Evolutionary conservation across 148 eudicot genomes (phyloP), one percentile per base, ranked within the genome.

Genomic region (Silene latifolia): DNA sequence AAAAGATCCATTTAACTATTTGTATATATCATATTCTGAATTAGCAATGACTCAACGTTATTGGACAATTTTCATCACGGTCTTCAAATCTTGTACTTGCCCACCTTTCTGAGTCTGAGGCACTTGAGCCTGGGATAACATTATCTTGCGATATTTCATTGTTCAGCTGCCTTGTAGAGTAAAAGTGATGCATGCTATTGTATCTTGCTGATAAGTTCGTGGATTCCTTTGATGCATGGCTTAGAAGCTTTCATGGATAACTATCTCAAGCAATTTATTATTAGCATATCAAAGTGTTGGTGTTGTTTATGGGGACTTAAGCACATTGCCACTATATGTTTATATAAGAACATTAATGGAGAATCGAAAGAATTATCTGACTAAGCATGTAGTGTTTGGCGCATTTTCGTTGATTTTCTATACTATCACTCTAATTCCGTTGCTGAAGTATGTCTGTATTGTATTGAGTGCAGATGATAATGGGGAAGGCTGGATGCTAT

Each of bases 341-440:
- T n/a, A n/a, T n/a, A n/a, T 62, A 63, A 90, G 97, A 83, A 83
- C 83, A 79, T 92, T 95, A 59, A 61, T 67, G 11, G 92, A 91
- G 78, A 87, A 83, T 83, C 77, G 84, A 76, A 76, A 85, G 23
- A 61, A 81, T 48, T 82, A 88, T 86, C 88, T n/a, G n/a, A n/a
- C n/a, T n/a, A n/a, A n/a, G n/a, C n/a, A n/a, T n/a, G n/a, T n/a
- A n/a, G n/a, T n/a, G 69, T 92, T 90, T 77, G 97, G 97, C 76
- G 92, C 90, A 78, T 89, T 95, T 81, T 92, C 97, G 4, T 84
- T 92, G 78, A 86, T 92, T 66, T 92, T 95, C 86, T 92, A 96
- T 97, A 95, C 97, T 72, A 71, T 92, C 39, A 89, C 97, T 7
- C 71, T 95, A 23, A 90, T 95, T 70, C 97, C 98, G 23, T 83